Evolutionary conservation across 2,329 filamentous ascomycete genomes (phyloP).

Genomic region (Xylariales sp.): DNA sequence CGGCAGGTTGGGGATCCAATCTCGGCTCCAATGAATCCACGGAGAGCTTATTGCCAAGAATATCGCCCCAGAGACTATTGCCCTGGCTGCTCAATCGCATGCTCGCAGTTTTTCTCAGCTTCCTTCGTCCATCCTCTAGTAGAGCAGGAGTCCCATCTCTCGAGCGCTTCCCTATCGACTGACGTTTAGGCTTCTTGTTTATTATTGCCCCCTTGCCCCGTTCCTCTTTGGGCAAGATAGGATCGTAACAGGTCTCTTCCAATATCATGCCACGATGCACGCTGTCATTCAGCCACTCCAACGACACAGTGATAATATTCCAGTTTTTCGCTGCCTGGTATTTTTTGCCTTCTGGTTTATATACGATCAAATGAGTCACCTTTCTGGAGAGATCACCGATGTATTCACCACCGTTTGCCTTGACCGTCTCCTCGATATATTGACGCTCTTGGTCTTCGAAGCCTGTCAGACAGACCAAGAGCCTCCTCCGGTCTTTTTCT

Average conservation of each 20-base stretch:
- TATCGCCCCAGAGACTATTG: constrained; percentile 86
- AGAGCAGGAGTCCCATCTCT: constrained; percentile 42
- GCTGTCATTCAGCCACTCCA: constrained; percentile 84
- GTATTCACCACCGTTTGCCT: constrained; percentile 73
- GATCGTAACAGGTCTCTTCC: constrained; percentile 82
- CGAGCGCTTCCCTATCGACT: constrained; percentile 53
- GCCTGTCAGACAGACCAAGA: constrained; percentile 53
- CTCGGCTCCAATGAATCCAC: constrained; percentile 19
- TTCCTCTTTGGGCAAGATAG: constrained; percentile 61
- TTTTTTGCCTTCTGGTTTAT: constrained; percentile 77
- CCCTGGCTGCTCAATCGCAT: constrained; percentile 76
- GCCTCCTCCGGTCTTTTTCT: constrained; percentile 28
- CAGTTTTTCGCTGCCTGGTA: constrained; percentile 84
- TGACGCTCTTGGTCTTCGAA: constrained; percentile 39
- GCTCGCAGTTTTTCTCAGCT: constrained; percentile 83
- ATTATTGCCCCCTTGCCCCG: constrained; percentile 78
- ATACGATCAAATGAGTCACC: constrained; percentile 84
- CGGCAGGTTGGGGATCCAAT: too few species aligned
- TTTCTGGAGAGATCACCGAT: constrained; percentile 80
- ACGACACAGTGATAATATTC: constrained; percentile 72
- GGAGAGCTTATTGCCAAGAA: constrained; percentile 52
- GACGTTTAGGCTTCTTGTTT: constrained; percentile 41
- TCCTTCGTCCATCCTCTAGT: constrained; percentile 62
- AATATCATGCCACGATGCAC: constrained; percentile 84
- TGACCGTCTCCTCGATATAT: constrained; percentile 63